Evolutionary conservation across 768 basidiomycete species (phyloP), one percentile per base, ranked within the genome.

Genomic region (Auricularia heimuer): DNA sequence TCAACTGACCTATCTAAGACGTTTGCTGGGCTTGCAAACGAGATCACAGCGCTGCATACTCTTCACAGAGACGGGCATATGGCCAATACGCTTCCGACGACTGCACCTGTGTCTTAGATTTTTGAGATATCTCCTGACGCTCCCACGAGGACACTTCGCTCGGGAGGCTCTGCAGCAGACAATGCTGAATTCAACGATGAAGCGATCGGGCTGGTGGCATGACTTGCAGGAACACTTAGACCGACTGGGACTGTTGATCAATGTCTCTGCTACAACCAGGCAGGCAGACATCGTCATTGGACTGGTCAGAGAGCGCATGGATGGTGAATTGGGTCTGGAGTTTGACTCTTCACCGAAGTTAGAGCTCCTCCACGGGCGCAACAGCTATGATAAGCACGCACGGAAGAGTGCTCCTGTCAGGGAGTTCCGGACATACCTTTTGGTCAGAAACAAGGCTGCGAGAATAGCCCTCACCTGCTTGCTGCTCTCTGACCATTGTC

Each of bases 1-100:
- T 1, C 74, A 73, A 56, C 45, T 54, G 11, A 58, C 47, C 11
- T 73, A 69, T 62, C 56, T 73, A 4, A 68, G 72, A 6, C 69
- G 70, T 1, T 39, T 70, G 10, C 71, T 75, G 10, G 69, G 70
- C 35, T 35, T 74, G n/a, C 65, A 67, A 21, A 3, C 36, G 14
- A 64, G 65, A 16, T 69, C 71, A 3, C 63, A 60, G 8, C 44
- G 68, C 18, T 67, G 67, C 3, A 44, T 61, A 21, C 45, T 68
- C 3, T 68, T 66, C 61, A 66, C 67, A 18, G 67, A 68, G 61
- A 66, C 66, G 1, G 66, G 66, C 35, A 18, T 61, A 29, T 35
- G 66, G 65, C 68, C 68, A 10, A 56, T 68, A 1, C 64, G 64
- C 11, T 29, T 54, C 4, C 63, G 66, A 2, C 63, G 66, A 10